Percentiles rank a stretch among this genome's conserved stretches.
These are phyloP conservation scores for Cucurbitaria berberidis DNA, from an alignment of 2,329 filamentous ascomycete genomes.

Conservation along the genomic window DNA sequence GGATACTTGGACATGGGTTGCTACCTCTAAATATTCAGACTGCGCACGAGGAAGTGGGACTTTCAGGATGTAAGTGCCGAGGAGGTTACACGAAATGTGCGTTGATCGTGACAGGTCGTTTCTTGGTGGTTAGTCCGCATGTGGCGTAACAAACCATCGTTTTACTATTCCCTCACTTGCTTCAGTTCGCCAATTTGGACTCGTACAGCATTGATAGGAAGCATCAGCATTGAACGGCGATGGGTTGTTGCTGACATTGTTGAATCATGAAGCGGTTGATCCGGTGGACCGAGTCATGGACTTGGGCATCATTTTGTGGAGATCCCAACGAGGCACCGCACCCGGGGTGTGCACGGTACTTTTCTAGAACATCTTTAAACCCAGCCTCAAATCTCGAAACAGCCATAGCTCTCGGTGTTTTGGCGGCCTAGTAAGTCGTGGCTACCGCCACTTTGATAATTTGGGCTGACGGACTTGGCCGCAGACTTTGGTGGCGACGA, in stretches of 20 bases:
- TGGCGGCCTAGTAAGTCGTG: constrained; percentile 3
- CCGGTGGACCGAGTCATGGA: constrained; percentile 22
- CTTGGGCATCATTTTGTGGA: constrained; percentile 10
- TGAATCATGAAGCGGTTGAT: constrained; percentile 14
- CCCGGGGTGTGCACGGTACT: constrained; percentile 11
- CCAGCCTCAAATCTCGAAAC: background rate
- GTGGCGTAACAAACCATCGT: constrained; percentile 8
- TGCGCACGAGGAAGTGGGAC: background rate
- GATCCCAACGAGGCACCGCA: constrained; percentile 2
- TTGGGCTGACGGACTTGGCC: constrained; percentile 21
- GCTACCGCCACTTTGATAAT: constrained; percentile 4
- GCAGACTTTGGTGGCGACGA: constrained; percentile 20
- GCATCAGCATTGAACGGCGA: background rate
- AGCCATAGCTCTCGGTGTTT: constrained; percentile 6
- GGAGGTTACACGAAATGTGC: background rate
- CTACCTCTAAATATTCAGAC: background rate
- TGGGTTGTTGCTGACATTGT: constrained; percentile 3
- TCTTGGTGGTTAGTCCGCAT: constrained; percentile 2
- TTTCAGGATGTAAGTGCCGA: background rate
- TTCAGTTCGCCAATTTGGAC: background rate
- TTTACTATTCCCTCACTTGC: background rate
- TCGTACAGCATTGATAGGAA: background rate
- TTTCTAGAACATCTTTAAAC: constrained; percentile 17
- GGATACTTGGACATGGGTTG: background rate
- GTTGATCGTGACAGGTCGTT: constrained; percentile 7